Evolutionary conservation across 2,329 filamentous ascomycete species (phyloP), one percentile per base, ranked within the genome.

Genomic region (Venturia aucupariae): DNA sequence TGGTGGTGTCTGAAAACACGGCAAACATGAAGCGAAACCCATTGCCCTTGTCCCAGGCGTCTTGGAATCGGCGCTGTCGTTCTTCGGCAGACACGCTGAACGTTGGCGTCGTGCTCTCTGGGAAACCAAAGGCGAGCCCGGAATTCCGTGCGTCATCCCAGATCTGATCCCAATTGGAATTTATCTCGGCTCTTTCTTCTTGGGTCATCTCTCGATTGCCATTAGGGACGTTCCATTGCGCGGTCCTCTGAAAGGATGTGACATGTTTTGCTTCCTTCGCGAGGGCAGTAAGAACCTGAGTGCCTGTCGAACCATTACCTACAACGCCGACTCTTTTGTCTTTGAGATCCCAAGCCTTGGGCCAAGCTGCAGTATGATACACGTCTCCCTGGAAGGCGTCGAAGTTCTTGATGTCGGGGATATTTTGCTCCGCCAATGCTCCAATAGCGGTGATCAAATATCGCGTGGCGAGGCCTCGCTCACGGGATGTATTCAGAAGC

Each of bases 361-460:
- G 48, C 62, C 62, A 64, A 51, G 35, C 17, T n/a, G 41, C 2
- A 22, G 62, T 62, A 35, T 64, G 62, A n/a, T 39, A 27, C 22
- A 64, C 24, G 19, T n/a, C 39, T 15, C 62, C 62, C 41, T 60
- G 17, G 22, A 60, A 64, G 19, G n/a, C 54, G n/a, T 59, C 32
- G 24, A 64, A 46, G 19, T 51, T 51, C 39, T 42, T 32, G 51
- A 64, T 54, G 15, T 39, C 48, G 1, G 62, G 62, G 51, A 48
- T 85, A 81, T 67, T 87, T 81, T 41, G 51, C 46, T 59, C 84
- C 84, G 1, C 84, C 81, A 88, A 81, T 79, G 65, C 86, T 84
- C 0, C 84, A 83, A 0, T 80, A 80, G 0, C 80, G 81, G 1
- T 83, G 73, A 19, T 86, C 70, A 17, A 85, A 74, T 68, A 80